Conservation (phyloP, 768 basidiomycete species). For the Hydnomerulius pinastri region DNA sequence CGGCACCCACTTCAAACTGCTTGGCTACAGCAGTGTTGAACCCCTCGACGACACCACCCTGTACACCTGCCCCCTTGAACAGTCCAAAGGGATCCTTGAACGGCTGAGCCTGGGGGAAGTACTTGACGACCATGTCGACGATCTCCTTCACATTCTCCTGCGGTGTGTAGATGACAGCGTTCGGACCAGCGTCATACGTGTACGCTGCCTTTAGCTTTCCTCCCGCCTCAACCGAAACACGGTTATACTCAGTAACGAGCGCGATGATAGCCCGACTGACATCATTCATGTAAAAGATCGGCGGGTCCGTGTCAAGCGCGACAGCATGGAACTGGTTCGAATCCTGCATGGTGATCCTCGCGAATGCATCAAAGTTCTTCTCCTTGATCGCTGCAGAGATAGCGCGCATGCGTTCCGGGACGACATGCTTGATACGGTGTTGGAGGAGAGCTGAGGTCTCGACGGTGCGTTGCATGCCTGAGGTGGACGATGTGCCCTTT, state of each 20-base stretch:
- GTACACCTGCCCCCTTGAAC: constrained; percentile 45
- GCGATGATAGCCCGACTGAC: constrained; percentile 92
- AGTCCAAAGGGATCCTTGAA: constrained; percentile 79
- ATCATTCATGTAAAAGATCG: constrained; percentile 99
- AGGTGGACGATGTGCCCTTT: constrained; percentile 92
- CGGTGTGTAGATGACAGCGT: constrained; percentile 93
- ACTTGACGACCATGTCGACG: constrained; percentile 70
- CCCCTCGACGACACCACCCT: constrained; percentile 60
- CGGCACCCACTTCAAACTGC: constrained; percentile 70
- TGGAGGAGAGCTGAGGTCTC: constrained; percentile 87
- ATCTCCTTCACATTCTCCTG: constrained; percentile 79
- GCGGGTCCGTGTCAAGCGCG: constrained; percentile 93
- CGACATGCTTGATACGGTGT: constrained; percentile 84
- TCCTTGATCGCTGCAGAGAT: constrained; percentile 80
- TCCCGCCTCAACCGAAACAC: constrained; percentile 59
- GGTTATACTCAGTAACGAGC: constrained; percentile 90
- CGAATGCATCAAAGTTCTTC: constrained; percentile 88
- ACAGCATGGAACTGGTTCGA: constrained; percentile 99
- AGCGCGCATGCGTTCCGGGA: constrained; percentile 81
- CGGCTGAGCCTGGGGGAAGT: constrained; percentile 81
- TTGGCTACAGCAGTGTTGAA: constrained; percentile 82
- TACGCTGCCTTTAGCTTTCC: constrained; percentile 84
- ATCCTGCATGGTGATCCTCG: constrained; percentile 92
- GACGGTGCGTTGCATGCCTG: constrained; percentile 97
- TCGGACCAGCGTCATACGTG: constrained; percentile 99